Evolutionary conservation across 163 green algal genomes (phyloP).

Genomic region (Chlamydomonas reinhardtii): DNA sequence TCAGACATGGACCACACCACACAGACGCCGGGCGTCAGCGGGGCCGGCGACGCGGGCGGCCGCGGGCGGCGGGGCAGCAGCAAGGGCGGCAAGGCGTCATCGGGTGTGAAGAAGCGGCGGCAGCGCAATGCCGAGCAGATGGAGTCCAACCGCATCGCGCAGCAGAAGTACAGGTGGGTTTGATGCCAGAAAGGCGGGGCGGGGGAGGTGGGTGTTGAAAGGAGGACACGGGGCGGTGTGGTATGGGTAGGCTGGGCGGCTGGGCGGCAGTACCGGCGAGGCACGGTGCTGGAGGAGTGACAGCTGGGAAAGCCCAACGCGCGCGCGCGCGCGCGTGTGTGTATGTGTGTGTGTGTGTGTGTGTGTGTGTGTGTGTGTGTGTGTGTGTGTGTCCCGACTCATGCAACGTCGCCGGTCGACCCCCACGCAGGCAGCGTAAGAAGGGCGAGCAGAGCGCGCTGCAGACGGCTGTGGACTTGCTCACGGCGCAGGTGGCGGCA

Average conservation of each 20-base stretch:
- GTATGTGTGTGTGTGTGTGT: too few species aligned
- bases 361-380: too few species aligned
- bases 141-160: conserved; percentile 37
- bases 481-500: conserved; percentile 40
- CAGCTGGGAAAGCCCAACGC: too few species aligned
- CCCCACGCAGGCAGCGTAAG: conserved; percentile 28
- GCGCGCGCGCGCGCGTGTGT: too few species aligned
- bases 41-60: not conserved
- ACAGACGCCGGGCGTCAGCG: not conserved
- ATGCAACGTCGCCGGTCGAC: too few species aligned
- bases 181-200: not conserved
- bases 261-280: too few species aligned
- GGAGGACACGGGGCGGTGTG: too few species aligned
- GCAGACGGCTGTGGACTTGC: conserved; percentile 43
- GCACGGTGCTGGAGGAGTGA: too few species aligned
- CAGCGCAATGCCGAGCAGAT: conserved; percentile 45
- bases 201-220: too few species aligned
- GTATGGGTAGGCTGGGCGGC: too few species aligned
- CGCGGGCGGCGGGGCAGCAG: not conserved
- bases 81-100: not conserved
- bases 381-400: too few species aligned
- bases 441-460: conserved; percentile 40
- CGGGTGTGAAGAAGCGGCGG: conserved; percentile 17
- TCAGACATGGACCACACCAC: conserved; percentile 6
- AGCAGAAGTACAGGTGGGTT: conserved; percentile 40